phyloP scores from a whole-genome alignment of 768 basidiomycete genomes.

The Hortiboletus campestris region DNA sequence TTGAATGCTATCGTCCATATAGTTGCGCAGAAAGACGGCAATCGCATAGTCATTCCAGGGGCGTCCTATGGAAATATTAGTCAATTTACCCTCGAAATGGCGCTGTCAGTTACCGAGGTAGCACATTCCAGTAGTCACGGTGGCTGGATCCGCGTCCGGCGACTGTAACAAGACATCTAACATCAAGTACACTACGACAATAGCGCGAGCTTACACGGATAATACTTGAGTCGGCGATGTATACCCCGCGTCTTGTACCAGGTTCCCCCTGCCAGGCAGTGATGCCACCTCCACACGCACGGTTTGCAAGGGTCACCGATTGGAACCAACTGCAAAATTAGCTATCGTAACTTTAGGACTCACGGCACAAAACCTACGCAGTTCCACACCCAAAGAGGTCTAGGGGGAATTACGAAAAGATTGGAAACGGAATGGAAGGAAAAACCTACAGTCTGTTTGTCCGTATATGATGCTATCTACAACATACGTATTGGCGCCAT shows the following conservation, averaged over 20 bases:
- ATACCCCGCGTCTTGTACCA: constrained; percentile 46
- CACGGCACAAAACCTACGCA: constrained; percentile 1
- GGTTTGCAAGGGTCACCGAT: constrained; percentile 54
- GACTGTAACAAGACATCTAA: constrained; percentile 38
- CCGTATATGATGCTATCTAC: constrained; percentile 63
- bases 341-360: too few relatives aligned
- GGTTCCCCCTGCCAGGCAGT: constrained; percentile 60
- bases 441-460: constrained; percentile 56
- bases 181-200: not conserved
- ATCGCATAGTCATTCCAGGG: constrained; percentile 64
- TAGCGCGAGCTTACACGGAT: constrained; percentile 44
- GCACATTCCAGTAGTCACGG: constrained; percentile 43
- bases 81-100: not conserved
- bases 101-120: constrained; percentile 43
- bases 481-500: constrained; percentile 56
- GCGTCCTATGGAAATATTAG: constrained; percentile 29
- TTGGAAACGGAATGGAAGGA: not conserved
- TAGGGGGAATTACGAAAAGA: not conserved
- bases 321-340: constrained; percentile 52
- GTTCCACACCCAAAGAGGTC: constrained; percentile 14
- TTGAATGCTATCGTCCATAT: constrained; percentile 56
- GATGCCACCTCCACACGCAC: constrained; percentile 64
- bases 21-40: constrained; percentile 51
- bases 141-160: constrained; percentile 54
- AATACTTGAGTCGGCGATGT: constrained; percentile 52